Conservation (phyloP, 2,329 filamentous ascomycete species). For the Pseudofabraea citricarpa region DNA sequence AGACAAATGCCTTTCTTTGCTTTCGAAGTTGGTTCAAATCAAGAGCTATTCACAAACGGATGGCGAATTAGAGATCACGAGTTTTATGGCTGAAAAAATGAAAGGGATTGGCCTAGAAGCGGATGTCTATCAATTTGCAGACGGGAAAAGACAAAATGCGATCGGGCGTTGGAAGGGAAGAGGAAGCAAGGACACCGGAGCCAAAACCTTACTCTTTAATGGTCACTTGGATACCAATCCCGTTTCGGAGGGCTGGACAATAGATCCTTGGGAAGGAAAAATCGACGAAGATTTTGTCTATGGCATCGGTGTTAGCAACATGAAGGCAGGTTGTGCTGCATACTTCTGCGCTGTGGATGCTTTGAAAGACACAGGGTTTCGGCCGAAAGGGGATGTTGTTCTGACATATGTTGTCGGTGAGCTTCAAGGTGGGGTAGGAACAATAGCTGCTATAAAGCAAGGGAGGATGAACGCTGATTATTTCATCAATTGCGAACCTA, state of each 20-base stretch:
- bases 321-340: conserved; percentile 26
- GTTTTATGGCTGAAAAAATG: conserved; percentile 1
- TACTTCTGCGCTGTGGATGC: conserved; percentile 1
- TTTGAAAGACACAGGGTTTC: neutral
- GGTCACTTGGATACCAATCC: conserved; percentile 27
- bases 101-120: neutral
- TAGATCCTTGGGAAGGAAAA: conserved; percentile 26
- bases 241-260: conserved; percentile 25
- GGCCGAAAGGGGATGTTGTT: conserved; percentile 1
- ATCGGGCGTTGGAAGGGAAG: neutral
- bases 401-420: conserved; percentile 1
- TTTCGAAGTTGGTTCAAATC: neutral
- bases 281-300: conserved; percentile 25
- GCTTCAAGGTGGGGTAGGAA: conserved; percentile 1
- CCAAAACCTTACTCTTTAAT: conserved; percentile 18
- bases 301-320: conserved; percentile 26
- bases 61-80: neutral
- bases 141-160: neutral
- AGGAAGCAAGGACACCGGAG: neutral
- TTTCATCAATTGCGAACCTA: conserved; percentile 1
- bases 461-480: neutral
- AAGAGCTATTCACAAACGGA: conserved; percentile 1
- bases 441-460: neutral
- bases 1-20: neutral
- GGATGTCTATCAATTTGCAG: neutral